These are phyloP conservation scores for Heliamphora pulchella DNA, from an alignment of 179 eudicot species.

Conservation along the genomic window DNA sequence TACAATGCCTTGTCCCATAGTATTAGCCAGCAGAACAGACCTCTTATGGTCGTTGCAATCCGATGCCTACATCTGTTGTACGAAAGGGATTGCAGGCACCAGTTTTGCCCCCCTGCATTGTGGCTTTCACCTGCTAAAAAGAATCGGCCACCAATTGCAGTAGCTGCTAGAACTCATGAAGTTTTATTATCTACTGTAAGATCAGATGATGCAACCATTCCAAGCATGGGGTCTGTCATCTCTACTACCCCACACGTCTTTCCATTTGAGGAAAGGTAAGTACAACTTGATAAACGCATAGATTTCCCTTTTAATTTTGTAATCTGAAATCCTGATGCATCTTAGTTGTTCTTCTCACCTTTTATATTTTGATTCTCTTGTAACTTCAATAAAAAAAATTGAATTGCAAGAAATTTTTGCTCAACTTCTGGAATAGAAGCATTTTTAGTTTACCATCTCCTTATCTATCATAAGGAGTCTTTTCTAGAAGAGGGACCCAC, in stretches of 20 bases:
- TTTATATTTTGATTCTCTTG: conserved; percentile 7
- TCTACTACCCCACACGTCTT: conserved; percentile 76
- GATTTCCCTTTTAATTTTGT: not conserved
- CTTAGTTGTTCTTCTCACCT: not conserved
- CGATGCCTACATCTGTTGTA: conserved; percentile 86
- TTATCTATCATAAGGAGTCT: not conserved
- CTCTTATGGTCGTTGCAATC: conserved; percentile 66
- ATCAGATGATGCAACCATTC: conserved; percentile 45
- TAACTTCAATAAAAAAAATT: not conserved
- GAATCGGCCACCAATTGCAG: conserved; percentile 80
- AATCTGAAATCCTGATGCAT: not conserved
- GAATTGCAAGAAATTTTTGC: not conserved
- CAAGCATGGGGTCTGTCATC: conserved; percentile 61
- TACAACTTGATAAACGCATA: not conserved
- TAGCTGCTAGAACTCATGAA: conserved; percentile 91
- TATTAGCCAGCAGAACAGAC: conserved; percentile 31
- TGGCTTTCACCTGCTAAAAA: conserved; percentile 88
- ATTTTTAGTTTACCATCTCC: not conserved
- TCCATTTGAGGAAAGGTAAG: conserved; percentile 92
- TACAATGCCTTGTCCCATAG: conserved; percentile 62
- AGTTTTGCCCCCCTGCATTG: conserved; percentile 73
- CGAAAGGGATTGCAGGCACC: conserved; percentile 94
- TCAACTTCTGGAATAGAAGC: not conserved
- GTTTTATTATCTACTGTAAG: conserved; percentile 46
- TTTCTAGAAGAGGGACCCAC: not conserved